phyloP scores from a whole-genome alignment of 306 rosid genomes.

The Vigna nakashimae region DNA sequence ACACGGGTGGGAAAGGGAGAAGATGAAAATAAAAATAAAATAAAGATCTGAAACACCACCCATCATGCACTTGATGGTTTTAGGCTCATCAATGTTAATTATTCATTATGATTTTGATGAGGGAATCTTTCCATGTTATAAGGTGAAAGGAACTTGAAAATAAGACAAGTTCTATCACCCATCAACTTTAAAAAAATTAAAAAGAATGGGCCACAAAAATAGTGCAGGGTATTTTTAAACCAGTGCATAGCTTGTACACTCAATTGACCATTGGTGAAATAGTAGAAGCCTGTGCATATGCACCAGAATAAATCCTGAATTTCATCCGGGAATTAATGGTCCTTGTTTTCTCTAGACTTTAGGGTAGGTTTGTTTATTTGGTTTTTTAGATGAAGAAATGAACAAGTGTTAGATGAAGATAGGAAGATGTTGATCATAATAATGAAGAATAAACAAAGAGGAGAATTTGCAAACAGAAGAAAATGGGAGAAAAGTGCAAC shows the following conservation, averaged over 20 bases:
- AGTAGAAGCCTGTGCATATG: slow-evolving; percentile 32
- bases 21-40: background rate
- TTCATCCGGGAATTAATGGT: slow-evolving; percentile 43
- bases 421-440: slow-evolving; percentile 36
- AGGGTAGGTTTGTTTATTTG: background rate
- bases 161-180: slow-evolving; percentile 62
- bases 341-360: slow-evolving; percentile 29
- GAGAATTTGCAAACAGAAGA: slow-evolving; percentile 50
- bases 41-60: slow-evolving; percentile 48
- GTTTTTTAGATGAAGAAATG: slow-evolving; percentile 27
- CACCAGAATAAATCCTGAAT: slow-evolving; percentile 25
- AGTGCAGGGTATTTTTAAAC: slow-evolving; percentile 26
- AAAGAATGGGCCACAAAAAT: slow-evolving; percentile 37
- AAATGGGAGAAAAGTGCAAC: slow-evolving; percentile 66
- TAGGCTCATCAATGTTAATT: slow-evolving; percentile 48
- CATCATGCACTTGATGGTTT: slow-evolving; percentile 51
- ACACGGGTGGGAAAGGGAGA: slow-evolving; percentile 3
- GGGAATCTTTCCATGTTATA: slow-evolving; percentile 90
- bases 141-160: slow-evolving; percentile 57
- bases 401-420: slow-evolving; percentile 33
- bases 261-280: slow-evolving; percentile 44
- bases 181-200: slow-evolving; percentile 6
- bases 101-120: slow-evolving; percentile 54
- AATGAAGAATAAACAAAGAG: slow-evolving; percentile 42
- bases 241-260: slow-evolving; percentile 35